These are phyloP conservation scores for Hortaea sp. DNA, from an alignment of 2,329 filamentous ascomycete genomes.

Conservation along the genomic window DNA sequence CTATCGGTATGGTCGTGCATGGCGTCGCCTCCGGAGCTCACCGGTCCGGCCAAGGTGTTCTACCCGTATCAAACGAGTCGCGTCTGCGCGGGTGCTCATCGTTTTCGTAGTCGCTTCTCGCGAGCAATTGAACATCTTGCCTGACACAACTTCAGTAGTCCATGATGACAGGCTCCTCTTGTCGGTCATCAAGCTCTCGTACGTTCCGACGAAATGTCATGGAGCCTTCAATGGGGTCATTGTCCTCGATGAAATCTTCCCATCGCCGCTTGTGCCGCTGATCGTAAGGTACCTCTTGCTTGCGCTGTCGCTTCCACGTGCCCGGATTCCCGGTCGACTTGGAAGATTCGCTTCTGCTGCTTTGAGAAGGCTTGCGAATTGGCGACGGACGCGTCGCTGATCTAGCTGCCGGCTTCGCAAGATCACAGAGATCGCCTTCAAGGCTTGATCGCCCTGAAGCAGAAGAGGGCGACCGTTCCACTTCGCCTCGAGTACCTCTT, in stretches of 20 bases:
- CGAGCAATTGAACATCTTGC: too few relatives aligned
- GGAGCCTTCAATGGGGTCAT: constrained; percentile 24
- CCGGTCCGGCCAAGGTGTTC: background rate
- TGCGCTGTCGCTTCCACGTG: constrained; percentile 4
- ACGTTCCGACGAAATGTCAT: constrained; percentile 36
- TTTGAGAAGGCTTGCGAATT: constrained; percentile 8
- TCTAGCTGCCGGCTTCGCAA: background rate
- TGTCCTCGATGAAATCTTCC: constrained; percentile 27
- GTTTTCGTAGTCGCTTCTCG: background rate
- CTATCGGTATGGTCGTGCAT: background rate
- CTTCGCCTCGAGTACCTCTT: background rate
- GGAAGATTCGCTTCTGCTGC: constrained; percentile 12
- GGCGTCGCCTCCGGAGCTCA: background rate
- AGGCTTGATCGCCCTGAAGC: constrained; percentile 17
- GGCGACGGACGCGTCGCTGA: background rate
- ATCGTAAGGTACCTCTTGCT: constrained; percentile 20
- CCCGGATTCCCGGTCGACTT: constrained; percentile 2
- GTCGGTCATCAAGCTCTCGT: constrained; percentile 34
- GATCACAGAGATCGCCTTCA: constrained; percentile 11
- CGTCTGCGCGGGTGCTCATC: background rate
- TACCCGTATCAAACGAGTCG: background rate
- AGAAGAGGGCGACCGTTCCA: constrained; percentile 7
- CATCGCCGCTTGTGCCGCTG: constrained; percentile 26
- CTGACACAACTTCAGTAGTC: constrained; percentile 29
- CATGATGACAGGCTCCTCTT: constrained; percentile 31